Evolutionary conservation across 2,329 filamentous ascomycete species (phyloP).

Genomic region (Diaporthe caulivora): DNA sequence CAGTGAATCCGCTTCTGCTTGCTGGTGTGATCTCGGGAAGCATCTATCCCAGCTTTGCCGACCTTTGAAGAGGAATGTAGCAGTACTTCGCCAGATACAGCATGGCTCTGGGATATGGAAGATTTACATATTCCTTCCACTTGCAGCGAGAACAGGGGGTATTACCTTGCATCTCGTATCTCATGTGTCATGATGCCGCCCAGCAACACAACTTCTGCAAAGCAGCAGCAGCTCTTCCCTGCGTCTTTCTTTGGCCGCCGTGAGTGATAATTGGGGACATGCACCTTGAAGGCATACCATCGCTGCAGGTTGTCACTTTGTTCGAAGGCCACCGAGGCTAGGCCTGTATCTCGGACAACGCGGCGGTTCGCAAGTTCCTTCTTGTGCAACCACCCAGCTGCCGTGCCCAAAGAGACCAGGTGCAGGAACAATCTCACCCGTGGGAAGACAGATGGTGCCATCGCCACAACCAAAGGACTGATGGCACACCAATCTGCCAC

Average conservation of each 20-base stretch:
- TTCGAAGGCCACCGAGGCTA: conserved; percentile 8
- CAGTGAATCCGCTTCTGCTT: not conserved
- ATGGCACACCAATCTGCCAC: not conserved
- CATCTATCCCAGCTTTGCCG: not conserved
- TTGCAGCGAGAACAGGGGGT: not conserved
- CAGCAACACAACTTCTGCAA: conserved; percentile 1
- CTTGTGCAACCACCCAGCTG: conserved; percentile 24
- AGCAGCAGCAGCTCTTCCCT: not conserved
- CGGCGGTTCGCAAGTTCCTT: conserved; percentile 16
- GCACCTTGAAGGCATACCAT: not conserved
- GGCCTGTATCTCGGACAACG: conserved; percentile 30
- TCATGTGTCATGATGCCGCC: conserved; percentile 19
- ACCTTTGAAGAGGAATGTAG: not conserved
- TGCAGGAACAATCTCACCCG: conserved; percentile 31
- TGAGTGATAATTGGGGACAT: not conserved
- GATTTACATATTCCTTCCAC: not conserved
- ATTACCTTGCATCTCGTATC: conserved; percentile 18
- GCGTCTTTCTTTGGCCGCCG: not conserved
- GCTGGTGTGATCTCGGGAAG: not conserved
- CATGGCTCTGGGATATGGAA: not conserved
- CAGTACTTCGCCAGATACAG: conserved; percentile 3
- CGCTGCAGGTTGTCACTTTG: not conserved
- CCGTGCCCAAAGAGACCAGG: conserved; percentile 20
- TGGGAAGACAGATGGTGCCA: conserved; percentile 15
- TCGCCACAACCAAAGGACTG: not conserved